Evolutionary conservation across 805 yeast species (phyloP).

Genomic region (Yarrowia yakushimensis): DNA sequence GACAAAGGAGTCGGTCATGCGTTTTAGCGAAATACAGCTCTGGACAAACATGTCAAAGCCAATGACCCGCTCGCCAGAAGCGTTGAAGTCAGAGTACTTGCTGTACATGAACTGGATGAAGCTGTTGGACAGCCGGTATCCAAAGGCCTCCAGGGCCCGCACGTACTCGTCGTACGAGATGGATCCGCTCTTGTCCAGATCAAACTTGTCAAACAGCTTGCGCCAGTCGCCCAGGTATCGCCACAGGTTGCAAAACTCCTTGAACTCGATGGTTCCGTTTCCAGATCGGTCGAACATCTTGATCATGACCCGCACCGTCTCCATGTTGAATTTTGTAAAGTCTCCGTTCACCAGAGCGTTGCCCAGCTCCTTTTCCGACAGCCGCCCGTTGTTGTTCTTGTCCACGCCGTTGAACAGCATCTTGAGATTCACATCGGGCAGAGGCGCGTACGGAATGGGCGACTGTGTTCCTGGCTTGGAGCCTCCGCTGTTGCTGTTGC

Average conservation of each 20-base stretch:
- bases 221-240: constrained; percentile 65
- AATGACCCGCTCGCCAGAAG: constrained; percentile 41
- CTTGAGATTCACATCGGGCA: constrained; percentile 29
- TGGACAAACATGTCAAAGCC: constrained; percentile 82
- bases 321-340: constrained; percentile 56
- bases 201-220: constrained; percentile 59
- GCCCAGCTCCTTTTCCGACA: constrained; percentile 56
- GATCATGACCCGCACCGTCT: constrained; percentile 61
- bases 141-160: constrained; percentile 59
- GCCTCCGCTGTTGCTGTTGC: not conserved
- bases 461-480: not conserved
- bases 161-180: constrained; percentile 66
- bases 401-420: constrained; percentile 37
- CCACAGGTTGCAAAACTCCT: constrained; percentile 65
- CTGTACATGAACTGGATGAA: constrained; percentile 57
- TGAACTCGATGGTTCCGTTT: constrained; percentile 47
- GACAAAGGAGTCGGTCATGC: constrained; percentile 74
- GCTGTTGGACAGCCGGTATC: constrained; percentile 57
- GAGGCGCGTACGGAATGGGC: constrained; percentile 10
- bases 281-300: constrained; percentile 55
- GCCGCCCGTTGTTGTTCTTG: constrained; percentile 50
- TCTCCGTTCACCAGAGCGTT: constrained; percentile 61
- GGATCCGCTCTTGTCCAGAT: constrained; percentile 53
- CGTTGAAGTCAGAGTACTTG: constrained; percentile 46
- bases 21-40: constrained; percentile 68